Base-by-base conservation (phyloP, 2,329 filamentous ascomycete genomes). In the Aspergillus versicolor region DNA sequence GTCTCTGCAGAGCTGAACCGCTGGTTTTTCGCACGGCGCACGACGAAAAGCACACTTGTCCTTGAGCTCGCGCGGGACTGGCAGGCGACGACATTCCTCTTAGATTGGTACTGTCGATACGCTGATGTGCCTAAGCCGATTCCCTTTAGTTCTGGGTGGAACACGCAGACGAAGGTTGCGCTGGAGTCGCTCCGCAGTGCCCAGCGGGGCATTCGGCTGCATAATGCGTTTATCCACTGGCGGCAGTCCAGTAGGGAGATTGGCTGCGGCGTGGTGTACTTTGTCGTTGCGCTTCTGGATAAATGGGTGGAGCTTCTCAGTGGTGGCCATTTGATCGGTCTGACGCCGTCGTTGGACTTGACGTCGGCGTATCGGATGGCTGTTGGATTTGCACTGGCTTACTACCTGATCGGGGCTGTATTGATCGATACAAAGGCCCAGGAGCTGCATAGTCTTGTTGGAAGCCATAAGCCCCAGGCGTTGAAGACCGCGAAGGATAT, bases 221-320 rank as follows among this genome's bases (percentile, higher is more conserved):
- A 84, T 67, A 84, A 81, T 61, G 79, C 80, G 2, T 84, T 84
- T 63, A 79, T 84, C 24, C 81, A 83, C 59, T 84, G 81, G 80
- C 79, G 82, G n/a, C 81, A 82, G 57, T 80, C 81, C 5, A 80
- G 79, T 38, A 75, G 81, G 56, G 82, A 84, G 56, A 76, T 84
- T 27, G 81, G 79, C 30, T 83, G 80, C 58, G 81, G 80, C 27
- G 72, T 84, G 19, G 67, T 83, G 2, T 83, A 82, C 67, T 84
- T 84, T 57, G 63, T 84, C 9, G 73, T 82, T 37, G 82, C 82
- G 6, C 76, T 84, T 11, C 77, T 84, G 61, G 82, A 84, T 61
- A 82, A 82, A 57, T 84, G 82, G 82, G 71, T 82, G 5, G 73
- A 76, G 27, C 63, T 84, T 3, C 65, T 83, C 13, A 76, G 75